Conservation (phyloP, 371 early-diverging fungal genomes). For the Saksenaea oblongispora region DNA sequence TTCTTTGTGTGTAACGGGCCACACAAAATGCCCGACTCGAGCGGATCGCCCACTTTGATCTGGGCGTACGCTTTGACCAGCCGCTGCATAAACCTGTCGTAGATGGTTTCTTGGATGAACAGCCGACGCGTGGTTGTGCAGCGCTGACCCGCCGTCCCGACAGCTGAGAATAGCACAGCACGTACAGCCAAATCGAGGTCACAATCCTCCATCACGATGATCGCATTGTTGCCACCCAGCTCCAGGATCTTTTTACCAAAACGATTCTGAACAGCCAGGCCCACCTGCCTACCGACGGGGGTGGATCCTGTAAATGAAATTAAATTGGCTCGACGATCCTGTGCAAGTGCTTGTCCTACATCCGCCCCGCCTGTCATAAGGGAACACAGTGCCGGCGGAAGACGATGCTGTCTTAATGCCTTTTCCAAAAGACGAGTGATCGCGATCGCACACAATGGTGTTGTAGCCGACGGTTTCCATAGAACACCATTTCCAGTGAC, state of each 20-base stretch:
- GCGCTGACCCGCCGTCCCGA: conserved; percentile 96
- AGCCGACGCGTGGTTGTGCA: conserved; percentile 95
- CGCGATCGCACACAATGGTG: conserved; percentile 84
- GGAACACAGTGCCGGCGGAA: conserved; percentile 90
- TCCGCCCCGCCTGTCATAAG: conserved; percentile 89
- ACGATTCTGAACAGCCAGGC: conserved; percentile 78
- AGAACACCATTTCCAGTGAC: conserved; percentile 93
- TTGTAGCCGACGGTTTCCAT: conserved; percentile 96
- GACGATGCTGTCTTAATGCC: conserved; percentile 80
- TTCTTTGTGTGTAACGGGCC: conserved; percentile 92
- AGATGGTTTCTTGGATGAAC: conserved; percentile 87
- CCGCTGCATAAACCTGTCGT: conserved; percentile 80
- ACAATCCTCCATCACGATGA: conserved; percentile 92
- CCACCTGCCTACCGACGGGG: conserved; percentile 76
- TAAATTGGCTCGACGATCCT: conserved; percentile 73
- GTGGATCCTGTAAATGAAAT: conserved; percentile 93
- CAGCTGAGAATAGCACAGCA: conserved; percentile 92
- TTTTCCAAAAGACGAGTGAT: conserved; percentile 86
- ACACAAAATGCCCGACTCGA: conserved; percentile 81
- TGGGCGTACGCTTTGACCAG: conserved; percentile 87
- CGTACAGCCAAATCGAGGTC: conserved; percentile 91
- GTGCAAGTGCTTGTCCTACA: conserved; percentile 79
- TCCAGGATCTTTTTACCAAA: conserved; percentile 91
- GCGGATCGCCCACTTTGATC: conserved; percentile 90
- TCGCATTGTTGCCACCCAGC: conserved; percentile 96